Evolutionary conservation across 2,329 filamentous ascomycete genomes (phyloP), one percentile per base, ranked within the genome.

Genomic region (Colletotrichum tabaci): DNA sequence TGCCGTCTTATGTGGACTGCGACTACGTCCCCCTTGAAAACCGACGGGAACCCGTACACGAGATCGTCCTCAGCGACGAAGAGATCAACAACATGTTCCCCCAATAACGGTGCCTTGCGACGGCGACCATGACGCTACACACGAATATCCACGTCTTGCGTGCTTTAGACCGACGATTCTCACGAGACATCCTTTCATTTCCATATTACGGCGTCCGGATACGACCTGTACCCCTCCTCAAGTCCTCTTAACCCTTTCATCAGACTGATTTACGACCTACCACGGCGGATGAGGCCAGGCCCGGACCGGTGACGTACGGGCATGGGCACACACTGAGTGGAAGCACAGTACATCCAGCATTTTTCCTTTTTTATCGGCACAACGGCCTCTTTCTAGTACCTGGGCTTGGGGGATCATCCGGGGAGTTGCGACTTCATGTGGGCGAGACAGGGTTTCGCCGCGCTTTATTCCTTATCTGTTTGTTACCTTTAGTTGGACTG

Each of bases 51-150:
- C 92, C 93, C 1, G 92, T 96, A 61, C 86, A 93, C 82, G 93
- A 96, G 79, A 95, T 96, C 75, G 85, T 89, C 67, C 85, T 96
- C 67, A 94, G 88, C 76, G 93, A 96, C 74, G 93, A 95, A 80
- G 93, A 96, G 83, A 87, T 90, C 67, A 89, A 89, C 76, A 85
- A 87, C 74, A 90, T 94, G 84, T 85, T 93, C 58, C 92, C 92
- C 7, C 87, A 91, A 83, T 92, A 82, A 83, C 74, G 63, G 70
- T 66, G 72, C 55, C 56, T 38, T 42, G 23, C 69, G 18, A 64
- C 44, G 26, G 53, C 62, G 21, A 21, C 47, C 62, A 65, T 65
- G 65, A 69, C 35, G 63, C 61, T 49, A 50, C 64, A 61, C 61
- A 73, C 13, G 61, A 57, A 61, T 42, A 60, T 58, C 61, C 60